Base-by-base conservation (phyloP, 208 protist genomes). In the Perkinsela sp. region DNA sequence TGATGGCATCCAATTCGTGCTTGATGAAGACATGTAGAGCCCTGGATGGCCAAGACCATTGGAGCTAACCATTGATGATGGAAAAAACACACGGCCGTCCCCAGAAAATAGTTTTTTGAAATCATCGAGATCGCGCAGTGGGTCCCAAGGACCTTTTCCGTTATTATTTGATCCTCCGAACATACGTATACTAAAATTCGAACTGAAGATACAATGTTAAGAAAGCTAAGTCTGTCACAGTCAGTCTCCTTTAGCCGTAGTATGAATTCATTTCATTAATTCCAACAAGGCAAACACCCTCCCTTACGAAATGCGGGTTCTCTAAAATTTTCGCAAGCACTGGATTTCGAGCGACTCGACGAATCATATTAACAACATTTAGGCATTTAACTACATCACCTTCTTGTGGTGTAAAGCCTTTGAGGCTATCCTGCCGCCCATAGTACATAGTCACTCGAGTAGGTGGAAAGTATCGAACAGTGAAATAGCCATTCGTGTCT, bases 1-100 rank as follows among this genome's bases (percentile, higher is more conserved):
- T 31, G 81, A 72, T 0, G 85, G 85, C 31, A 83, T 73, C 82
- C 85, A 88, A 57, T 57, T 57, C 22, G 40, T 57, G 40, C 40
- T 57, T 57, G 40, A 57, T n/a, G 40, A 6, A 22, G 40, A 57
- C 40, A 57, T 57, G 40, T 57, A 57, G 40, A 57, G 40, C 6
- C 40, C 40, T 6, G 40, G 40, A 57, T 57, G 40, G 13, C 13
- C 22, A n/a, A 22, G 6, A 6, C 40, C 40, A 57, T 22, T 22
- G 40, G 40, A 6, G 22, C 13, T 57, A 57, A 57, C 6, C 40
- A 57, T 57, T 57, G 40, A 57, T 22, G 13, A 6, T n/a, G 40
- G 40, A 6, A 57, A 57, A 57, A 22, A 6, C 40, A 6, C 40
- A 57, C 40, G 40, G 40, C 22, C 22, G 6, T 57, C 40, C 22